Conservation (phyloP, 768 basidiomycete species). For the Suillus hirtellus region DNA sequence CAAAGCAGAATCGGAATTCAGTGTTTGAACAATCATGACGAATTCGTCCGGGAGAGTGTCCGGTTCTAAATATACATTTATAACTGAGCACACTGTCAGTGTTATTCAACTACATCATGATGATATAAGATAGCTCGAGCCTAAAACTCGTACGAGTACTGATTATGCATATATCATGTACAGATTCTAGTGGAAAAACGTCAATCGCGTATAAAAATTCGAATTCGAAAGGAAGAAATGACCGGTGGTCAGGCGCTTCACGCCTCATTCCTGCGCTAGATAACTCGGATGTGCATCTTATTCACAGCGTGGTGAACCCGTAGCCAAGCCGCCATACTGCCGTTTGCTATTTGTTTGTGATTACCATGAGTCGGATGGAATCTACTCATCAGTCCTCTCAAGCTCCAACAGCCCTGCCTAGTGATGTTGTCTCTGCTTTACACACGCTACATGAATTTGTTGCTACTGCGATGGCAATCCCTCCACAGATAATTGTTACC, state of each 20-base stretch:
- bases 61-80: neutral
- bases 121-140: neutral
- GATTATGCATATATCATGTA: neutral
- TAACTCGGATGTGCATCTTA: neutral
- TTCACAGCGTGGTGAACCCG: neutral
- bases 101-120: neutral
- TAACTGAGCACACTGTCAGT: neutral
- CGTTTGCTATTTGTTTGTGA: neutral
- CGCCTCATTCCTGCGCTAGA: neutral
- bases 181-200: neutral
- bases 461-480: slow-evolving; percentile 28
- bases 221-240: neutral
- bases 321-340: neutral
- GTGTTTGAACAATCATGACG: no score
- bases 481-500: slow-evolving; percentile 34
- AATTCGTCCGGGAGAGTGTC: no score
- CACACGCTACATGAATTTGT: slow-evolving; percentile 31
- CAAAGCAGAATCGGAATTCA: no score
- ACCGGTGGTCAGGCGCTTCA: neutral
- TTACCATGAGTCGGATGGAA: slow-evolving; percentile 29
- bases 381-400: slow-evolving; percentile 26
- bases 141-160: neutral
- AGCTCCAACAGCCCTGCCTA: slow-evolving; percentile 19
- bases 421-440: slow-evolving; percentile 31
- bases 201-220: neutral